phyloP scores from a whole-genome alignment of 345 rosid species.

The Brassica nigra region DNA sequence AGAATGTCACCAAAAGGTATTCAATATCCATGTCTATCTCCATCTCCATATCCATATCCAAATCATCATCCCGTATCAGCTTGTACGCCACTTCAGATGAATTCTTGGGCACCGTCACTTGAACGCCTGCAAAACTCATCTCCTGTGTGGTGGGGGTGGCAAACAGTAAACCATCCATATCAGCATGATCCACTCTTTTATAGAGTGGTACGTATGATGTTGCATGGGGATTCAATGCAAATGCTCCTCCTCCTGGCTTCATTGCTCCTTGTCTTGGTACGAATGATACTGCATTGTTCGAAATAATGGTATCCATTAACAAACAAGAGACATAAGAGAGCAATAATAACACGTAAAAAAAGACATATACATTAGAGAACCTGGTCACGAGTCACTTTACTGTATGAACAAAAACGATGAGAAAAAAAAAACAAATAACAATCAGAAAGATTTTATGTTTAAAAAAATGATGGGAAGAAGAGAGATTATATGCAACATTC shows the following conservation, averaged over 20 bases:
- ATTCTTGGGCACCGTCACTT: slow-evolving; percentile 38
- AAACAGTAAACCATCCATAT: slow-evolving; percentile 40
- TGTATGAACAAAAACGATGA: not conserved
- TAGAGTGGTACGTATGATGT: slow-evolving; percentile 73
- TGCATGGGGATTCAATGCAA: slow-evolving; percentile 85
- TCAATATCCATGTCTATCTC: slow-evolving; percentile 72
- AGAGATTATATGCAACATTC: not conserved
- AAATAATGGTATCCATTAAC: not conserved
- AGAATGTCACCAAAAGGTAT: slow-evolving; percentile 65
- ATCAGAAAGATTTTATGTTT: not conserved
- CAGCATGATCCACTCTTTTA: slow-evolving; percentile 50
- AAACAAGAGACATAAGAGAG: not conserved
- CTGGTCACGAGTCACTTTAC: not conserved
- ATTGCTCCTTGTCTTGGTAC: slow-evolving; percentile 40
- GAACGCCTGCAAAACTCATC: slow-evolving; percentile 26
- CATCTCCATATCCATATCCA: slow-evolving; percentile 45
- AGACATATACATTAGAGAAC: not conserved
- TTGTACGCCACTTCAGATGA: slow-evolving; percentile 43
- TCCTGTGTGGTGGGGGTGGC: slow-evolving; percentile 27
- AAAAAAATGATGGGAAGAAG: not conserved
- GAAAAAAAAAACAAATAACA: not conserved
- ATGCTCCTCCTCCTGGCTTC: slow-evolving; percentile 55
- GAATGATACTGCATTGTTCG: not conserved
- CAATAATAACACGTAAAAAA: not conserved
- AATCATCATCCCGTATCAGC: slow-evolving; percentile 62